These are phyloP conservation scores for Yarrowia alimentaria DNA, from an alignment of 805 yeast species.

Conservation along the genomic window DNA sequence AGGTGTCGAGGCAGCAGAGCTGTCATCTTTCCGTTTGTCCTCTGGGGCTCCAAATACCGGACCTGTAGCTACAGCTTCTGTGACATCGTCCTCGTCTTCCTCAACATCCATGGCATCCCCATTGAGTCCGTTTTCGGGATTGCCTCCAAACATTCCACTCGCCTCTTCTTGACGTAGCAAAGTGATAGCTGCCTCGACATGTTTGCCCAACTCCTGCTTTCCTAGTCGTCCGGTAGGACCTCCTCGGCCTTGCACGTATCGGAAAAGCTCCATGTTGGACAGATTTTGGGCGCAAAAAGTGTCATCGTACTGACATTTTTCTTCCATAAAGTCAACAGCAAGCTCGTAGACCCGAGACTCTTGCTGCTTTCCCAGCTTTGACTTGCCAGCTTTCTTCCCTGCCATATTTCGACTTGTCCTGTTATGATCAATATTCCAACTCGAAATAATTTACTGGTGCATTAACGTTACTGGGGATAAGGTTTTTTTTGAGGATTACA, in stretches of 20 bases:
- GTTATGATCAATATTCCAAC: background rate
- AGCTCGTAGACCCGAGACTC: conserved; percentile 22
- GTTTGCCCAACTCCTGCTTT: conserved; percentile 19
- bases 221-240: conserved; percentile 24
- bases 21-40: conserved; percentile 1
- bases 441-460: conserved; percentile 21
- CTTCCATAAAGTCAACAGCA: conserved; percentile 11
- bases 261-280: conserved; percentile 22
- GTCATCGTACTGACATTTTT: conserved; percentile 12
- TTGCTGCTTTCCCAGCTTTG: conserved; percentile 10
- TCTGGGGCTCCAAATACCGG: conserved; percentile 20
- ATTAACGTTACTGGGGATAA: conserved; percentile 3
- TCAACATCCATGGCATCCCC: conserved; percentile 23
- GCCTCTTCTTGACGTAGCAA: conserved; percentile 14
- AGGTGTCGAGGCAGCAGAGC: conserved; percentile 10
- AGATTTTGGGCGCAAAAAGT: conserved; percentile 13
- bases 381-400: conserved; percentile 15
- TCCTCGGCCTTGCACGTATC: conserved; percentile 20
- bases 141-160: conserved; percentile 20
- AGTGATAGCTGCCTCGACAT: conserved; percentile 11
- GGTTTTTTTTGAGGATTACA: too few relatives aligned
- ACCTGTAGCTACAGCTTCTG: conserved; percentile 1
- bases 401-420: conserved; percentile 13
- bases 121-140: conserved; percentile 17
- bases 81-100: conserved; percentile 9